phyloP scores from a whole-genome alignment of 2,329 filamentous ascomycete genomes.

The Aspergillus japonicus region DNA sequence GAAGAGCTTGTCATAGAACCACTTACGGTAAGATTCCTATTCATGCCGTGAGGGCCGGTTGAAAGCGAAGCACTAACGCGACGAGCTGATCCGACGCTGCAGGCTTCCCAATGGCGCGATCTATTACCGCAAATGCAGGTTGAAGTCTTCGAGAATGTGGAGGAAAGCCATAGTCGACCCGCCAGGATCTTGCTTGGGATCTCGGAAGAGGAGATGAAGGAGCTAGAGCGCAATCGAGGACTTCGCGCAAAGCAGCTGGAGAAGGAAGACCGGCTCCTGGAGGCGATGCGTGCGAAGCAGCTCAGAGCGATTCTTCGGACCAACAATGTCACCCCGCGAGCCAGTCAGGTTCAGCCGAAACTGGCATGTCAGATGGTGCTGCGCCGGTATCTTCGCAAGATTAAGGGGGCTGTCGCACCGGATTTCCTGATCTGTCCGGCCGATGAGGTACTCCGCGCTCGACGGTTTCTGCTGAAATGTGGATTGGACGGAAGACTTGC shows the following conservation, averaged over 20 bases:
- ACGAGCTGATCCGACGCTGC: constrained; percentile 1
- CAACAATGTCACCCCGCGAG: constrained; percentile 32
- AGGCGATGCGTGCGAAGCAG: constrained; percentile 37
- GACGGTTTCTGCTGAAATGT: constrained; percentile 30
- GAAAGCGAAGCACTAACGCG: background rate
- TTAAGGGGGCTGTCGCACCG: constrained; percentile 11
- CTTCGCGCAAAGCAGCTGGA: constrained; percentile 28
- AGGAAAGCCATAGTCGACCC: constrained; percentile 22
- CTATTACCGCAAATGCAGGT: constrained; percentile 32
- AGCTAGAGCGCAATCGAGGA: constrained; percentile 18
- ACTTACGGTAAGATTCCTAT: background rate
- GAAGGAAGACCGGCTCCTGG: constrained; percentile 30
- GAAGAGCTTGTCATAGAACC: background rate
- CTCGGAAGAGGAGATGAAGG: constrained; percentile 20
- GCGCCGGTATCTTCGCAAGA: constrained; percentile 16
- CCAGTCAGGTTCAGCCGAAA: constrained; percentile 25
- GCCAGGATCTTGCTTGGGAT: constrained; percentile 27
- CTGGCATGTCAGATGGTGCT: constrained; percentile 30
- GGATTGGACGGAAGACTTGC: constrained; percentile 30
- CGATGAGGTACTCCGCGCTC: constrained; percentile 32
- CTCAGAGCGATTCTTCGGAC: constrained; percentile 30
- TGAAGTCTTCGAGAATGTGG: constrained; percentile 38
- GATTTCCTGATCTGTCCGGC: constrained; percentile 32
- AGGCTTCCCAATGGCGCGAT: constrained; percentile 33
- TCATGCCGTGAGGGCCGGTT: background rate